phyloP scores from a whole-genome alignment of 345 rosid genomes.

The Gynandropsis gynandra region DNA sequence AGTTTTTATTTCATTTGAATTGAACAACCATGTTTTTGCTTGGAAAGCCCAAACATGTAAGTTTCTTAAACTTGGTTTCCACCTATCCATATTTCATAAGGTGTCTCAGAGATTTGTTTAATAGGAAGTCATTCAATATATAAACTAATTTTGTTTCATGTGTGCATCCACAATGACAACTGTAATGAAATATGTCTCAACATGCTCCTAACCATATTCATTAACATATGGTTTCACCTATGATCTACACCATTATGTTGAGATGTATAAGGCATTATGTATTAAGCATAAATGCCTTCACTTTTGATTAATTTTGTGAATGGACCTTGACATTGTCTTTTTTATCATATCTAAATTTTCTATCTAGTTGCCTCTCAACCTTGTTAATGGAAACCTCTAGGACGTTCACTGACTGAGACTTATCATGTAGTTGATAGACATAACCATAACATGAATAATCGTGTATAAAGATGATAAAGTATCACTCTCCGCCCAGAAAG shows the following conservation, averaged over 20 bases:
- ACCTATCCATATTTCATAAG: conserved; percentile 1
- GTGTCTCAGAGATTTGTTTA: conserved; percentile 2
- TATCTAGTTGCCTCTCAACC: conserved; percentile 4
- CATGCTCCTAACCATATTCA: too few relatives aligned
- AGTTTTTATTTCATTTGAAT: conserved; percentile 15
- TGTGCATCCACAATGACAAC: conserved; percentile 10
- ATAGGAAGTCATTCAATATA: conserved; percentile 13
- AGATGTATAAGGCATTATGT: conserved; percentile 6
- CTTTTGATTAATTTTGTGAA: conserved; percentile 1
- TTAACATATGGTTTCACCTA: conserved; percentile 4
- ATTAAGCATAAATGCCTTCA: neutral
- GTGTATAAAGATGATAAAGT: conserved; percentile 9
- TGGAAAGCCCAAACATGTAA: neutral
- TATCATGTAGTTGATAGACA: neutral
- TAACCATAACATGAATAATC: neutral
- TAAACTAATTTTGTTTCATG: neutral
- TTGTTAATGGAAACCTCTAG: neutral
- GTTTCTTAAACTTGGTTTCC: conserved; percentile 9
- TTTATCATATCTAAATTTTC: conserved; percentile 10
- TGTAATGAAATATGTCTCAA: conserved; percentile 3
- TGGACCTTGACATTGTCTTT: neutral
- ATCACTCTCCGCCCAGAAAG: neutral
- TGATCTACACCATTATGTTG: conserved; percentile 16
- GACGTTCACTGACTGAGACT: neutral
- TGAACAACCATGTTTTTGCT: neutral